These are phyloP conservation scores for Fusarium sp. DNA, from an alignment of 2,329 filamentous ascomycete species.

Conservation along the genomic window DNA sequence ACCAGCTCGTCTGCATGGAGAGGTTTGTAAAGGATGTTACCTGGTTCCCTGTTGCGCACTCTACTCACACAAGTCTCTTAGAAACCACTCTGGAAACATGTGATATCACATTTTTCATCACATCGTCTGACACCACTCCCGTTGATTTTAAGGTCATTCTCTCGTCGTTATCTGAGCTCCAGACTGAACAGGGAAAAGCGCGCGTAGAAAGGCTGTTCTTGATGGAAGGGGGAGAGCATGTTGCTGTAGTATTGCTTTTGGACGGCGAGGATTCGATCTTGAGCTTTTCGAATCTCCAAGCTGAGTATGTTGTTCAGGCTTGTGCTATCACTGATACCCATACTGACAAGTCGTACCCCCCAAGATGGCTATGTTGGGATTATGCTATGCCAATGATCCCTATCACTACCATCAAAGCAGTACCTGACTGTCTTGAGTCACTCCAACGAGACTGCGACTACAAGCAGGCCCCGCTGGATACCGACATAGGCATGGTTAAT, in stretches of 20 bases:
- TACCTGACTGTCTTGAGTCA: slow-evolving; percentile 53
- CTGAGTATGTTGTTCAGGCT: slow-evolving; percentile 49
- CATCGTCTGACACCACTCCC: background rate
- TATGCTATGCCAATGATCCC: slow-evolving; percentile 57
- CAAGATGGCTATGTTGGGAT: slow-evolving; percentile 49
- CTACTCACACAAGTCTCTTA: slow-evolving; percentile 39
- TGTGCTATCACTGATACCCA: background rate
- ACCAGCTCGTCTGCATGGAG: slow-evolving; percentile 45
- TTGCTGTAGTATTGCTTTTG: slow-evolving; percentile 60
- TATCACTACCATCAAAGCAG: slow-evolving; percentile 50
- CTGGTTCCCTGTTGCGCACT: background rate
- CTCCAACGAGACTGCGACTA: slow-evolving; percentile 49
- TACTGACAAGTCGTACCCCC: background rate
- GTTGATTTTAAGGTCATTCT: slow-evolving; percentile 54
- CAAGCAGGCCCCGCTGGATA: background rate
- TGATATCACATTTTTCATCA: slow-evolving; percentile 58
- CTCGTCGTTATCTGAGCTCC: slow-evolving; percentile 53
- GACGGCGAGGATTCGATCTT: slow-evolving; percentile 48
- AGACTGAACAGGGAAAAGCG: slow-evolving; percentile 41
- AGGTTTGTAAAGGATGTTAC: slow-evolving; percentile 38
- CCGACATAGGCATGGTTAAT: background rate
- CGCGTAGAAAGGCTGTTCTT: slow-evolving; percentile 56
- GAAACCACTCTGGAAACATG: slow-evolving; percentile 57
- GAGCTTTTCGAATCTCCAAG: slow-evolving; percentile 57
- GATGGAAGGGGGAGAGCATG: slow-evolving; percentile 54